Evolutionary conservation across 164 flowering plant species (phyloP).

Genomic region (Dillenia suffruticosa): DNA sequence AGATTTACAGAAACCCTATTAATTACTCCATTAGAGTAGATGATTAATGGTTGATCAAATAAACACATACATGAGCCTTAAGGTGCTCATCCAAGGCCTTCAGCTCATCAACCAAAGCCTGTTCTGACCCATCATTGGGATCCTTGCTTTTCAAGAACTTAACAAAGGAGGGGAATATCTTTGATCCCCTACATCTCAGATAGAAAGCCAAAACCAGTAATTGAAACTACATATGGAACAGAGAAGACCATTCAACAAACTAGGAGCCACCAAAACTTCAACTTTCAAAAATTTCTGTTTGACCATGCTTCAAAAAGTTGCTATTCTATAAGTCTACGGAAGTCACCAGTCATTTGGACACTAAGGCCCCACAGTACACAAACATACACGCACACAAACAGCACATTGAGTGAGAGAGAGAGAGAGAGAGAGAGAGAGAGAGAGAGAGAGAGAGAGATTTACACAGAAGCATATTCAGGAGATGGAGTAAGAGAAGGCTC

Average conservation of each 20-base stretch:
- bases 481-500: conserved; percentile 65
- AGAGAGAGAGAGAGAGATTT: conserved; percentile 16
- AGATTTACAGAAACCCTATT: not conserved
- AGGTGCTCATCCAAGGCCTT: conserved; percentile 86
- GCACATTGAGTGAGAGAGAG: conserved; percentile 1
- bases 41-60: not conserved
- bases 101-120: conserved; percentile 67
- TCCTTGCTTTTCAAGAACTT: conserved; percentile 86
- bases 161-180: conserved; percentile 62
- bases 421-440: conserved; percentile 7
- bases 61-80: conserved; percentile 55
- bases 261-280: no score
- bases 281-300: no score
- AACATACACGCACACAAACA: not conserved
- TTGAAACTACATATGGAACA: not conserved
- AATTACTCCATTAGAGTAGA: not conserved
- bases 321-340: no score
- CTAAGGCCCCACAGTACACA: no score
- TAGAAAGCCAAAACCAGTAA: not conserved
- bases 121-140: conserved; percentile 77
- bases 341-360: no score
- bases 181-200: conserved; percentile 57
- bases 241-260: not conserved
- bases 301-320: no score
- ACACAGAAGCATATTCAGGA: conserved; percentile 69